Conservation (phyloP, 129 eudicot species). For the Tagetes patula region DNA sequence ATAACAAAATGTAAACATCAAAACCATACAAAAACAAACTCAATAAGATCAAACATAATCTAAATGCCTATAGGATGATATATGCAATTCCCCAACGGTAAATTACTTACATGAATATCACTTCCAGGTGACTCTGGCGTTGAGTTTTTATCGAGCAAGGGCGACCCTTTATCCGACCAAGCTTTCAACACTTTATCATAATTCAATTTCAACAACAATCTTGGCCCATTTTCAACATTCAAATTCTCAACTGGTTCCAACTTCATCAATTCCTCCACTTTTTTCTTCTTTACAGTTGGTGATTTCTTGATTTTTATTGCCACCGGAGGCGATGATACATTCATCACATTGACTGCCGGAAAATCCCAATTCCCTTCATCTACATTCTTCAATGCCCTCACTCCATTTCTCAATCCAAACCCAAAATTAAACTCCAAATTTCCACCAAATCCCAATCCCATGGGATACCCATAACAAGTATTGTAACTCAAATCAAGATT, state of each 20-base stretch:
- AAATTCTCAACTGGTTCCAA: conserved; percentile 24
- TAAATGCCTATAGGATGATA: too few relatives aligned
- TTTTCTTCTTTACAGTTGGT: conserved; percentile 58
- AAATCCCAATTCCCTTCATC: conserved; percentile 68
- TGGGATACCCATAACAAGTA: conserved; percentile 75
- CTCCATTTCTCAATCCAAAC: conserved; percentile 64
- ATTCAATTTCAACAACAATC: conserved; percentile 57
- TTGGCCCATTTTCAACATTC: conserved; percentile 35
- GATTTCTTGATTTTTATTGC: conserved; percentile 31
- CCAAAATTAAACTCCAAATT: conserved; percentile 49
- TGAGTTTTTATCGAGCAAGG: conserved; percentile 65
- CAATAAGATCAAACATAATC: too few relatives aligned
- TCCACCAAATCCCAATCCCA: conserved; percentile 72
- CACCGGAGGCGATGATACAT: conserved; percentile 51
- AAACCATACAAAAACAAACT: neutral
- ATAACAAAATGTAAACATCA: neutral
- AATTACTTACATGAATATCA: conserved; percentile 65
- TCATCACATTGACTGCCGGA: conserved; percentile 57
- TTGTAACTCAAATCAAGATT: conserved; percentile 13
- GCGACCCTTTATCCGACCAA: conserved; percentile 79
- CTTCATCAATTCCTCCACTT: conserved; percentile 41
- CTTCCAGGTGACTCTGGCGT: conserved; percentile 49
- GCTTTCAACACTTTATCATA: conserved; percentile 66
- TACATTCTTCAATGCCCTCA: conserved; percentile 50
- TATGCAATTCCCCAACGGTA: too few relatives aligned